Conservation (phyloP, 208 protist genomes). For the Novymonas esmeraldas region DNA sequence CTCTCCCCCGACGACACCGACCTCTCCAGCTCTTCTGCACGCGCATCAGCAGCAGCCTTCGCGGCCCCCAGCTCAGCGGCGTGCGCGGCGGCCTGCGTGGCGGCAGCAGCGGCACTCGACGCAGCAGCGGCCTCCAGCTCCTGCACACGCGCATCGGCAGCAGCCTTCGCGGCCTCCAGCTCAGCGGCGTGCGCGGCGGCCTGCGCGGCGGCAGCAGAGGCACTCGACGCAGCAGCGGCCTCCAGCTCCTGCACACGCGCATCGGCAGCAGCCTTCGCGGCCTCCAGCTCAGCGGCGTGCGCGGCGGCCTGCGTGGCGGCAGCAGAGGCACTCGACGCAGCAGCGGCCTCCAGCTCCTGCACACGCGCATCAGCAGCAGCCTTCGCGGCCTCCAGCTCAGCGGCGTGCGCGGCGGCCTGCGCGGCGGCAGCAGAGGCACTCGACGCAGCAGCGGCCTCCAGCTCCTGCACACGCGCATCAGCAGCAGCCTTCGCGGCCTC, state of each 20-base stretch:
- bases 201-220: background rate
- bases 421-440: background rate
- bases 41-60: slow-evolving; percentile 2
- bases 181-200: slow-evolving; percentile 6
- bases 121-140: background rate
- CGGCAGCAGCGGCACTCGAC: background rate
- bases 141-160: slow-evolving; percentile 1
- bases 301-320: slow-evolving; percentile 2
- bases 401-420: slow-evolving; percentile 7
- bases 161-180: slow-evolving; percentile 9
- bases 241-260: slow-evolving; percentile 9
- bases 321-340: background rate
- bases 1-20: background rate
- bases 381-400: slow-evolving; percentile 17
- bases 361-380: background rate
- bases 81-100: background rate
- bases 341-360: slow-evolving; percentile 7
- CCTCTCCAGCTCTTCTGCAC: slow-evolving; percentile 13
- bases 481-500: slow-evolving; percentile 14
- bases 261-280: background rate
- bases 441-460: slow-evolving; percentile 7
- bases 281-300: slow-evolving; percentile 7
- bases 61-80: slow-evolving; percentile 14
- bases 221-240: background rate
- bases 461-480: slow-evolving; percentile 2